Conservation (phyloP, 768 basidiomycete species). For the Pleurotus giganteus region DNA sequence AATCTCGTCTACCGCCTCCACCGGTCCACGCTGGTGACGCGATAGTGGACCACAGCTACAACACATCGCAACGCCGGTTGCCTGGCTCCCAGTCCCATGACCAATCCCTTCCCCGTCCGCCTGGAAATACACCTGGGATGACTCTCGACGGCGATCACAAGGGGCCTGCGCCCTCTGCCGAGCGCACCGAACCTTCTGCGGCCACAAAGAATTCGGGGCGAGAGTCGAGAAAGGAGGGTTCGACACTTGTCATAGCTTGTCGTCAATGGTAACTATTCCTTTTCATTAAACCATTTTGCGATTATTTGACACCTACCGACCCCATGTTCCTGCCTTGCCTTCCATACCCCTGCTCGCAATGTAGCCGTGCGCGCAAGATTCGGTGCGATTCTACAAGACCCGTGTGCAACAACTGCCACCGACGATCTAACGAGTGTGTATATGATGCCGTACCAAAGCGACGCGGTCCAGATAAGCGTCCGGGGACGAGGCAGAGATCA, state of each 20-base stretch:
- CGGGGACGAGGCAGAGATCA: conserved; percentile 78
- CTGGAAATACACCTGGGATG: conserved; percentile 26
- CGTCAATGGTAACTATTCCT: conserved; percentile 65
- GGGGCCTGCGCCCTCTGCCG: conserved; percentile 29
- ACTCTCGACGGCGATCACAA: conserved; percentile 29
- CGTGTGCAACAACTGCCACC: conserved; percentile 77
- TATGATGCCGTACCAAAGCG: conserved; percentile 82
- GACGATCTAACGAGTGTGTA: conserved; percentile 73
- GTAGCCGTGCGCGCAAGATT: conserved; percentile 81
- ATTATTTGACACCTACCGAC: conserved; percentile 28
- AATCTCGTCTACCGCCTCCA: conserved; percentile 38
- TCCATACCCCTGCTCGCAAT: conserved; percentile 29
- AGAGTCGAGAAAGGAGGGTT: conserved; percentile 54
- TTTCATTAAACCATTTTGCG: conserved; percentile 41
- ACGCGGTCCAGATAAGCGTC: conserved; percentile 83
- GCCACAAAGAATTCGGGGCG: conserved; percentile 28
- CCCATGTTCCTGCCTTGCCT: conserved; percentile 19
- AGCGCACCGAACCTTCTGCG: conserved; percentile 32
- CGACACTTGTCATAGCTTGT: conserved; percentile 78
- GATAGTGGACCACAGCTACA: conserved; percentile 37
- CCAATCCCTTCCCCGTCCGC: conserved; percentile 34
- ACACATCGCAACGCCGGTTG: conserved; percentile 42
- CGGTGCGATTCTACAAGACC: conserved; percentile 84
- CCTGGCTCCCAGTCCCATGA: conserved; percentile 46
- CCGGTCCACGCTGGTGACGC: conserved; percentile 29